phyloP scores from a whole-genome alignment of 257 asterid species.

The Jasminum sambac region DNA sequence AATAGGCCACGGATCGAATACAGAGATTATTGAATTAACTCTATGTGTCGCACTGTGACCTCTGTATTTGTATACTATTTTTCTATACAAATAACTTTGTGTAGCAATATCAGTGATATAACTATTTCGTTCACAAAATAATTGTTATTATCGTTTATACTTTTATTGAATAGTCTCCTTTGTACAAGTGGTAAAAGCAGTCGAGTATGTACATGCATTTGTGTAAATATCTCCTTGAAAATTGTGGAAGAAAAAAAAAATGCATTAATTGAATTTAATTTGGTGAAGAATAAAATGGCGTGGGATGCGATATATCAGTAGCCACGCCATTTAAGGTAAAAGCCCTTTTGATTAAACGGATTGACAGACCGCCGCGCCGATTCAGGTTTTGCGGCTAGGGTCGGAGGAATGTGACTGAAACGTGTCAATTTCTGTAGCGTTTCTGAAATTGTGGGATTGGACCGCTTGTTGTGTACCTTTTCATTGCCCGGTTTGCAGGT shows the following conservation, averaged over 20 bases:
- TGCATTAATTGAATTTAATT: conserved; percentile 27
- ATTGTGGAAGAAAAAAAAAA: conserved; percentile 24
- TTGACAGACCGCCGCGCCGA: conserved; percentile 37
- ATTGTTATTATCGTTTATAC: no score
- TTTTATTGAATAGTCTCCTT: no score
- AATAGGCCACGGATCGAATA: no score
- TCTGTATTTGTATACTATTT: no score
- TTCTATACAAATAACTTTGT: no score
- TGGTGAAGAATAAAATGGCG: conserved; percentile 27
- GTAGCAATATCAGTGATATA: no score
- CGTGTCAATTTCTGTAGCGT: conserved; percentile 27
- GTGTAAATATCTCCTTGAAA: conserved; percentile 35
- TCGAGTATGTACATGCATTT: conserved; percentile 5
- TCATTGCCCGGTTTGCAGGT: conserved; percentile 36
- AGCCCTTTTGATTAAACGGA: conserved; percentile 9
- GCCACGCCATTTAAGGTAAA: conserved; percentile 32
- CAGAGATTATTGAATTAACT: no score
- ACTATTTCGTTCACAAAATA: no score
- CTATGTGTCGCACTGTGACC: no score
- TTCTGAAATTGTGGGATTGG: conserved; percentile 25
- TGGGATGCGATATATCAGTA: conserved; percentile 35
- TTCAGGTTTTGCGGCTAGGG: conserved; percentile 44
- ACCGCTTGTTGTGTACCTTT: conserved; percentile 16
- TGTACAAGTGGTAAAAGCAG: no score
- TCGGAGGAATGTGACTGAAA: conserved; percentile 41